Evolutionary conservation across 257 asterid genomes (phyloP).

Genomic region (Paraleonurus japonicus): DNA sequence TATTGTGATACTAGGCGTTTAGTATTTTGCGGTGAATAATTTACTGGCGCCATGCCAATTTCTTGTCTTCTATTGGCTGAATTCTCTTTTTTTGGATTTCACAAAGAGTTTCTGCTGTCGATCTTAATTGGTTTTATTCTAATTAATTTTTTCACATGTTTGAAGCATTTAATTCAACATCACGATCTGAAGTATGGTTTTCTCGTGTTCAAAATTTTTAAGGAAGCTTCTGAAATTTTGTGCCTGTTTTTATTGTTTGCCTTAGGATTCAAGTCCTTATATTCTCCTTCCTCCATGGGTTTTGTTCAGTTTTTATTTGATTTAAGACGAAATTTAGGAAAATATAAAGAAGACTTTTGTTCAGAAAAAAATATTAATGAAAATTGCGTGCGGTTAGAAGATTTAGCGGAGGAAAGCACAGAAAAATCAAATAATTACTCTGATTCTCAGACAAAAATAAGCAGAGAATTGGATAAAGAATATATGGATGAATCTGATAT

Average conservation of each 20-base stretch:
- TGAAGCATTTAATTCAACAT: conserved; percentile 30
- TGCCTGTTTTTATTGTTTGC: conserved; percentile 47
- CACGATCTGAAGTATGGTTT: conserved; percentile 34
- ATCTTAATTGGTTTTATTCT: conserved; percentile 23
- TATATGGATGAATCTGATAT: conserved; percentile 1
- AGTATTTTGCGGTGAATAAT: conserved; percentile 5
- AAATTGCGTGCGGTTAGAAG: no score
- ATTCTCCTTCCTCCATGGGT: conserved; percentile 35
- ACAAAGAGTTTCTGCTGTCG: conserved; percentile 14
- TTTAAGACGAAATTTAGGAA: conserved; percentile 34
- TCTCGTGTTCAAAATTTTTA: conserved; percentile 30
- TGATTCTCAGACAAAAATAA: not conserved
- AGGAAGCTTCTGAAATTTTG: conserved; percentile 19
- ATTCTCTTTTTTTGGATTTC: conserved; percentile 33
- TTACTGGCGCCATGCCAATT: conserved; percentile 39
- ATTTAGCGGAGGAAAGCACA: no score
- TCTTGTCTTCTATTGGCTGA: conserved; percentile 12
- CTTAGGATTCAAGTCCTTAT: conserved; percentile 44
- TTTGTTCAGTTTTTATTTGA: conserved; percentile 24
- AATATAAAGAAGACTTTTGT: conserved; percentile 28
- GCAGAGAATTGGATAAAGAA: no score
- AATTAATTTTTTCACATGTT: conserved; percentile 40
- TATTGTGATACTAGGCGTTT: not conserved
- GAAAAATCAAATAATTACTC: no score
- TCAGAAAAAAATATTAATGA: conserved; percentile 25